Percentiles rank a stretch among this genome's conserved stretches.
These are phyloP conservation scores for Skeletonema menzelii DNA, from an alignment of 108 stramenopile species.

Conservation along the genomic window DNA sequence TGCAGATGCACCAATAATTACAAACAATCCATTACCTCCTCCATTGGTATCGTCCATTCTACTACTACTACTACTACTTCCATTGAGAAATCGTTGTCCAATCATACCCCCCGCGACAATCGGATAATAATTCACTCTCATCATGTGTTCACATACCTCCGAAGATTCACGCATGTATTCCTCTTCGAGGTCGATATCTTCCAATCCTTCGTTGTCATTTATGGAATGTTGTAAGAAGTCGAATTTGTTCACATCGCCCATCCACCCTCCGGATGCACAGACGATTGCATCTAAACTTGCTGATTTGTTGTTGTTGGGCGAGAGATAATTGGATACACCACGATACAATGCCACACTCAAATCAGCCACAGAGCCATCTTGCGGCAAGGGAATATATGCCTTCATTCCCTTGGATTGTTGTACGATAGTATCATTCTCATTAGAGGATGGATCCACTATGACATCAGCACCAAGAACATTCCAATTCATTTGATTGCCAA, in stretches of 20 bases:
- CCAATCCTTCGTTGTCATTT: not conserved
- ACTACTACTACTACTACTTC: conserved; percentile 29
- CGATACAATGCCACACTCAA: conserved; percentile 48
- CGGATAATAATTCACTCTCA: conserved; percentile 57
- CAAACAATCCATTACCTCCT: conserved; percentile 26
- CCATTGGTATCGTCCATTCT: conserved; percentile 3
- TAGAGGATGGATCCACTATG: conserved; percentile 17
- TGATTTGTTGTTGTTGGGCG: not conserved
- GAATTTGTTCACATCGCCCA: conserved; percentile 42
- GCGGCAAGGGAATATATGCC: conserved; percentile 49
- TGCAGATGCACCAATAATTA: conserved; percentile 25
- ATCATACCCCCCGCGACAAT: conserved; percentile 70
- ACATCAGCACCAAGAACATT: conserved; percentile 72
- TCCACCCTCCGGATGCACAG: conserved; percentile 60
- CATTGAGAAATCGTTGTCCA: conserved; percentile 56
- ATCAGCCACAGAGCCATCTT: conserved; percentile 42
- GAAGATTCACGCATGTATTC: conserved; percentile 23
- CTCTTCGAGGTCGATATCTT: conserved; percentile 16
- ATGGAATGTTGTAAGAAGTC: not conserved
- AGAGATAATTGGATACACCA: conserved; percentile 41
- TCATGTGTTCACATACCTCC: conserved; percentile 43
- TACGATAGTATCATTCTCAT: not conserved
- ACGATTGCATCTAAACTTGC: conserved; percentile 68
- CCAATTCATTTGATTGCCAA: conserved; percentile 35
- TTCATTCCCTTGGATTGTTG: conserved; percentile 6